phyloP scores from a whole-genome alignment of 768 basidiomycete genomes.

The Nevesoporus exiguus region DNA sequence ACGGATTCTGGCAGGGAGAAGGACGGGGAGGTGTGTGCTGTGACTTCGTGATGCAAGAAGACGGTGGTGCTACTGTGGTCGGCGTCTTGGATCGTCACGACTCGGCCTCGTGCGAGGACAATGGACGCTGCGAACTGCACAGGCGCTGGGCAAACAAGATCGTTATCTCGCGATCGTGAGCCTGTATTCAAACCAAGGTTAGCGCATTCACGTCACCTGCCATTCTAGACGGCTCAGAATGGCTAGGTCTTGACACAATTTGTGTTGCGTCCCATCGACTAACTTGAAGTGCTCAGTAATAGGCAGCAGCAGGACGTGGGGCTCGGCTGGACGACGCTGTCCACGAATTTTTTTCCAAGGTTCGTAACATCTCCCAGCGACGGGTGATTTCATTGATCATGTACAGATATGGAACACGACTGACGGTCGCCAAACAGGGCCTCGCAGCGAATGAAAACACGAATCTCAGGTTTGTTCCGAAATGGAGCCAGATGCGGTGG shows the following conservation, averaged over 20 bases:
- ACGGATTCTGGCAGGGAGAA: constrained; percentile 11
- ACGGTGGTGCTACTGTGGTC: not conserved
- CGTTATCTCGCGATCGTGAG: constrained; percentile 32
- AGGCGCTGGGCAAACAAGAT: constrained; percentile 14
- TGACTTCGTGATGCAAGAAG: constrained; percentile 21
- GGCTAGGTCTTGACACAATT: constrained; percentile 7
- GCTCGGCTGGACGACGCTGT: constrained; percentile 1
- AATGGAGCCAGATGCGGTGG: constrained; percentile 27
- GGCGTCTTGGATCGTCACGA: constrained; percentile 25
- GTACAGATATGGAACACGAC: constrained; percentile 16
- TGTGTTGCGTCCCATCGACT: constrained; percentile 1
- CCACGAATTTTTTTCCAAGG: not conserved
- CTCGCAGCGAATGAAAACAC: constrained; percentile 14
- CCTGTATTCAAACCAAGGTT: constrained; percentile 14
- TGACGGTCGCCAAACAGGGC: constrained; percentile 1
- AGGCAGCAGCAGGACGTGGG: not conserved
- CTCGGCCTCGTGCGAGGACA: constrained; percentile 13
- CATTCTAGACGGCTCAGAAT: constrained; percentile 13
- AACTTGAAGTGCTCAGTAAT: not conserved
- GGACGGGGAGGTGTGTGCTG: constrained; percentile 16
- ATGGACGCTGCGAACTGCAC: constrained; percentile 5
- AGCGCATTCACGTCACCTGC: constrained; percentile 26
- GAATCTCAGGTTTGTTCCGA: constrained; percentile 24
- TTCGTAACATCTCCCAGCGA: constrained; percentile 10
- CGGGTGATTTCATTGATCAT: constrained; percentile 28